These are phyloP conservation scores for Didymella pinodella DNA, from an alignment of 2,329 filamentous ascomycete species.

Conservation along the genomic window DNA sequence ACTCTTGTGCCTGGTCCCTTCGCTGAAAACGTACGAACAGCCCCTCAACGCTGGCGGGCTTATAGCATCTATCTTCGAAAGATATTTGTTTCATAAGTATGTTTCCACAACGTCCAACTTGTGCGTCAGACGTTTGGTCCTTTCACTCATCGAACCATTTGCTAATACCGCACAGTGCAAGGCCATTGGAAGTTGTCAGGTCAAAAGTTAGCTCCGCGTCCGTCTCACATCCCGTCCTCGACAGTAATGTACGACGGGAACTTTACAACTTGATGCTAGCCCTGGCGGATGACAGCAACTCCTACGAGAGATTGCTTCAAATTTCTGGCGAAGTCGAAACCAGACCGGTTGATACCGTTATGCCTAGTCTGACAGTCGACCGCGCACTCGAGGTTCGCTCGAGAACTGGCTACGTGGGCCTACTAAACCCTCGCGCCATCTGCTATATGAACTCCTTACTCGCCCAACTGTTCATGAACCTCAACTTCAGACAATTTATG, in stretches of 20 bases:
- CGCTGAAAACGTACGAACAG: constrained; percentile 52
- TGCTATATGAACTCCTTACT: constrained; percentile 97
- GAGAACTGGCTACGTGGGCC: constrained; percentile 81
- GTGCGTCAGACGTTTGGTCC: neutral
- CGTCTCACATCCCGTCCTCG: constrained; percentile 41
- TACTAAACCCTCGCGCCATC: constrained; percentile 93
- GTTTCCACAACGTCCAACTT: constrained; percentile 1
- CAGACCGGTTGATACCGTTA: constrained; percentile 62
- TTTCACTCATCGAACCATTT: neutral
- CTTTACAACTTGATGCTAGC: constrained; percentile 49
- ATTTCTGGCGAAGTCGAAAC: constrained; percentile 33
- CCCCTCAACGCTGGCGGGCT: constrained; percentile 43
- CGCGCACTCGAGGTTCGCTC: constrained; percentile 74
- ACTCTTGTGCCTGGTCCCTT: constrained; percentile 49
- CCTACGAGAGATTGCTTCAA: constrained; percentile 41
- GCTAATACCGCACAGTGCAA: constrained; percentile 5
- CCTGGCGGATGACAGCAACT: constrained; percentile 43
- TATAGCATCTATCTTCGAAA: constrained; percentile 45
- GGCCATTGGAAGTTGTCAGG: neutral
- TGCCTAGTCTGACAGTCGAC: constrained; percentile 65
- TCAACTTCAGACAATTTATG: constrained; percentile 85
- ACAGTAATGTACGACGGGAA: constrained; percentile 46
- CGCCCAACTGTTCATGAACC: constrained; percentile 96
- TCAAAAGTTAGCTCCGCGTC: neutral
- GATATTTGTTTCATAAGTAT: constrained; percentile 48